phyloP scores from a whole-genome alignment of 2,329 filamentous ascomycete genomes.

The Fusarium anguioides region DNA sequence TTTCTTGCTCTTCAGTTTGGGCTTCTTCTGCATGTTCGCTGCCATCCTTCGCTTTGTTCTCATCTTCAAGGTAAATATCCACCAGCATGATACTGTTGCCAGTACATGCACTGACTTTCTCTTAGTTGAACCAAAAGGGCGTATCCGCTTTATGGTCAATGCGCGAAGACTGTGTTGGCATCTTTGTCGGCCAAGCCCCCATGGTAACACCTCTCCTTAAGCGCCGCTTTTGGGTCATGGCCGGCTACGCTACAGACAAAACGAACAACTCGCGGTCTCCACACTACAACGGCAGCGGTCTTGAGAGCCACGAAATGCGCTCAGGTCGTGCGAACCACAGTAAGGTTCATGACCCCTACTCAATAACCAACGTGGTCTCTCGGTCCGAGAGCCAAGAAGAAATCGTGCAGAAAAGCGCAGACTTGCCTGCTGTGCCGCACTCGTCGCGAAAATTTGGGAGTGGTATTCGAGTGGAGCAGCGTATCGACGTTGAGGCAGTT shows the following conservation, averaged over 20 bases:
- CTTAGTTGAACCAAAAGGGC: slow-evolving; percentile 27
- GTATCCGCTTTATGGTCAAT: slow-evolving; percentile 53
- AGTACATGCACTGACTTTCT: neutral
- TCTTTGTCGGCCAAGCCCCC: slow-evolving; percentile 52
- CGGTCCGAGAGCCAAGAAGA: slow-evolving; percentile 26
- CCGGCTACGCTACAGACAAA: neutral
- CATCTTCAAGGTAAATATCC: slow-evolving; percentile 45
- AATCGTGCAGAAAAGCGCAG: neutral
- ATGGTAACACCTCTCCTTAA: slow-evolving; percentile 48
- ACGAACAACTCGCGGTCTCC: neutral
- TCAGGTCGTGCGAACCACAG: neutral
- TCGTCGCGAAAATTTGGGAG: neutral
- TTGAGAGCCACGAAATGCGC: slow-evolving; percentile 12
- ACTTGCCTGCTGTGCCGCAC: neutral
- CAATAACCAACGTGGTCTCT: slow-evolving; percentile 1
- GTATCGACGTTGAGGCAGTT: slow-evolving; percentile 10
- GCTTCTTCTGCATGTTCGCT: slow-evolving; percentile 50
- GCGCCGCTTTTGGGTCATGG: slow-evolving; percentile 42
- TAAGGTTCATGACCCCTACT: neutral
- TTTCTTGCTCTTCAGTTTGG: slow-evolving; percentile 48
- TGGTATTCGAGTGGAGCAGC: slow-evolving; percentile 15
- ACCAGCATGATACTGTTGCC: accelerated
- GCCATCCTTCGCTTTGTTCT: slow-evolving; percentile 45
- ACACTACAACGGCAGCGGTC: neutral
- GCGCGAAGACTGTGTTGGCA: slow-evolving; percentile 53